phyloP scores from a whole-genome alignment of 2,329 filamentous ascomycete species.

The Coniosporium uncinatum region DNA sequence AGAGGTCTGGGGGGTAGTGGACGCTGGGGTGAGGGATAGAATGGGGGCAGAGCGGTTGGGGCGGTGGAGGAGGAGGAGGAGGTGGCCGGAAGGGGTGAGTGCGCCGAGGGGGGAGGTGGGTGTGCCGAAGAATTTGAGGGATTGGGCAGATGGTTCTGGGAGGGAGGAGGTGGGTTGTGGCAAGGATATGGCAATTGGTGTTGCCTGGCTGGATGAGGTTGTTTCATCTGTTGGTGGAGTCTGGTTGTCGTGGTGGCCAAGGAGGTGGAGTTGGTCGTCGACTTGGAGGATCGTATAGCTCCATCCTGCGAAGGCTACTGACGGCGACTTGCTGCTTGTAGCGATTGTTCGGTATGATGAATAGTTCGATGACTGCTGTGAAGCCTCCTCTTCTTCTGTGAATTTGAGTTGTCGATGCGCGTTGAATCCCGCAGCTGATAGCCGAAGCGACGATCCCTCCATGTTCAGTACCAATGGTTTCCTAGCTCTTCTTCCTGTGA shows the following conservation, averaged over 20 bases:
- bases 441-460: no score
- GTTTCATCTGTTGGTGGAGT: not conserved
- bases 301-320: constrained; percentile 3
- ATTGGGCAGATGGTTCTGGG: not conserved
- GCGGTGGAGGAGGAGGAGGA: not conserved
- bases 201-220: not conserved
- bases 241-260: no score
- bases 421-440: constrained; percentile 2
- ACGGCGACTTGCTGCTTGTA: not conserved
- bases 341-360: not conserved
- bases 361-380: not conserved
- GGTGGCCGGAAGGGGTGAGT: not conserved
- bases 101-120: not conserved
- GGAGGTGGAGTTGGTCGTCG: not conserved
- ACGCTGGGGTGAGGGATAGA: not conserved
- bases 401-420: constrained; percentile 1
- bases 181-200: not conserved
- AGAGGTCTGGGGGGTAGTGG: not conserved
- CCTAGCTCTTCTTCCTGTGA: no score
- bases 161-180: not conserved
- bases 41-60: not conserved
- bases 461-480: no score
- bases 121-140: not conserved
- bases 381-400: not conserved
- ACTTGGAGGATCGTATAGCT: constrained; percentile 1